Evolutionary conservation across 768 basidiomycete genomes (phyloP).

Genomic region (Collybiopsis luxurians): DNA sequence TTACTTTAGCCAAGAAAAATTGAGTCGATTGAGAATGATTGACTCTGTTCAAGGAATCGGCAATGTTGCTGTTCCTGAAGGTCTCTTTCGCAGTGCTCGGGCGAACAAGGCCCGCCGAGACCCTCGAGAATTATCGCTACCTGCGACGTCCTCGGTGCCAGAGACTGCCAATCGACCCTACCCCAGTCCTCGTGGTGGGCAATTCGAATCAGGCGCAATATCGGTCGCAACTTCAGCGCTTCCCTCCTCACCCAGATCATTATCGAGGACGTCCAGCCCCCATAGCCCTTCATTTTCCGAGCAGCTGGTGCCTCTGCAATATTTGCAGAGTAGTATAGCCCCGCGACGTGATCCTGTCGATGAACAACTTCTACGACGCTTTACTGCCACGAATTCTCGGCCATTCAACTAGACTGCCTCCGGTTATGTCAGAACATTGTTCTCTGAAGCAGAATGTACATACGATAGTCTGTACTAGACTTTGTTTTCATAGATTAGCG

Average conservation of each 20-base stretch:
- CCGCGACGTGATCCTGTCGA: constrained; percentile 62
- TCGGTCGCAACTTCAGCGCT: constrained; percentile 22
- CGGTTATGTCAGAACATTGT: no score
- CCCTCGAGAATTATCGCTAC: constrained; percentile 33
- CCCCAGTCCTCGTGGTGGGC: constrained; percentile 11
- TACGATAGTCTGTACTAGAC: no score
- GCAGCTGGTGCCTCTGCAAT: constrained; percentile 60
- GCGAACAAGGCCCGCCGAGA: constrained; percentile 59
- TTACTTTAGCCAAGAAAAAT: constrained; percentile 77
- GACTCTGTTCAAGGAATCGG: constrained; percentile 68
- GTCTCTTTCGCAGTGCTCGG: constrained; percentile 78
- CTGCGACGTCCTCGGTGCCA: constrained; percentile 1
- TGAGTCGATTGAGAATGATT: constrained; percentile 69
- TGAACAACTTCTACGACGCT: constrained; percentile 60
- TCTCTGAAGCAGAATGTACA: no score
- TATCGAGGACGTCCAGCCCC: constrained; percentile 37
- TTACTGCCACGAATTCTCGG: constrained; percentile 19
- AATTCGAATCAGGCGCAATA: no score
- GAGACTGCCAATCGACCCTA: background rate
- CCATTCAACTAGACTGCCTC: background rate
- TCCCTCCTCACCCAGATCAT: constrained; percentile 35
- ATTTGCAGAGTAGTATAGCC: constrained; percentile 52
- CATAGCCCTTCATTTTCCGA: constrained; percentile 19
- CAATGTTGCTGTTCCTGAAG: constrained; percentile 67
- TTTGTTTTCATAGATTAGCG: no score